Conservation (phyloP, 139 green algal genomes). For the Mychonastes homosphaera region DNA sequence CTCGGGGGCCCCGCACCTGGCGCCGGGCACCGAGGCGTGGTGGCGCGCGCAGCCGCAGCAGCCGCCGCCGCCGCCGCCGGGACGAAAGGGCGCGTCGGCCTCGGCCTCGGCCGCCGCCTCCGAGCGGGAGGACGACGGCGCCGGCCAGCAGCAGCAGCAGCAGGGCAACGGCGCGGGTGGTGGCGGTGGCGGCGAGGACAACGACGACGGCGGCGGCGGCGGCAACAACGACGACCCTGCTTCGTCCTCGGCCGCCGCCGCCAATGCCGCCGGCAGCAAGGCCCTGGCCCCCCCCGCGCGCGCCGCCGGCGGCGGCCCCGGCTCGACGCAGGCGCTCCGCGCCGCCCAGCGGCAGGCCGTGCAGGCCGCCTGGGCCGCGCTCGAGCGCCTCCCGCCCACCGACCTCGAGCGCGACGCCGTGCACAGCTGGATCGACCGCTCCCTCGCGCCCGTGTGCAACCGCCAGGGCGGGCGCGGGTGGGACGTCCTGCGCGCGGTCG, state of each 20-base stretch:
- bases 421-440: background rate
- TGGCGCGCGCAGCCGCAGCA: conserved; percentile 1
- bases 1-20: background rate
- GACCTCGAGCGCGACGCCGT: too few relatives aligned
- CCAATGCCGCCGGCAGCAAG: too few relatives aligned
- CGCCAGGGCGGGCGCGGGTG: background rate
- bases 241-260: too few relatives aligned
- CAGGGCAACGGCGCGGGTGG: background rate
- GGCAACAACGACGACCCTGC: background rate
- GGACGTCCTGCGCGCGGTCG: background rate
- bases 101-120: too few relatives aligned
- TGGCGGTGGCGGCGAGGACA: background rate
- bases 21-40: background rate
- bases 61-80: too few relatives aligned
- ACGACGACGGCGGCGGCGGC: background rate
- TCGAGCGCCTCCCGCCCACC: too few relatives aligned
- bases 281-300: too few relatives aligned
- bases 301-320: too few relatives aligned
- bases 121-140: conserved; percentile 1
- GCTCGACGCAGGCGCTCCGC: too few relatives aligned
- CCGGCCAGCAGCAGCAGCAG: background rate
- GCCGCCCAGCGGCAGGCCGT: too few relatives aligned
- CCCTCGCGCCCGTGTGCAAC: background rate
- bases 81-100: too few relatives aligned
- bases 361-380: too few relatives aligned